A percentile compares a stretch with the other conserved stretches of the same genome.
phyloP scores from a whole-genome alignment of 371 early-diverging fungal species.

The Polyrhizophydium stewartii region DNA sequence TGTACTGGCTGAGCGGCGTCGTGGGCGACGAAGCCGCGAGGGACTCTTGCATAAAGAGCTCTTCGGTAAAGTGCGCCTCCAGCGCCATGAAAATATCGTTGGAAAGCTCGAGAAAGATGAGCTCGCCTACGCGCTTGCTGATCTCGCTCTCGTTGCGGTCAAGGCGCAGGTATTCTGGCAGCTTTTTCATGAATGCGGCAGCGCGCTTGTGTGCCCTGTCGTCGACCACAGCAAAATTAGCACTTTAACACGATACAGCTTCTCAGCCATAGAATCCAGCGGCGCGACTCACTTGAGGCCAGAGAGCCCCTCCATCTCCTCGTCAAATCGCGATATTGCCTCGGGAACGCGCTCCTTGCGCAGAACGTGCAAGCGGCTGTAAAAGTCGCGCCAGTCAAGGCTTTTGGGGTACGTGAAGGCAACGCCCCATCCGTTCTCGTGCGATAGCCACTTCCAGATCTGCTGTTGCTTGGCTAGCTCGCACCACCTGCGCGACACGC shows the following conservation, averaged over 20 bases:
- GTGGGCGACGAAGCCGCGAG: not conserved
- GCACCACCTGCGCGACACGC: slow-evolving; percentile 3
- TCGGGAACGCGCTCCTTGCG: not conserved
- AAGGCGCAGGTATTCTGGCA: slow-evolving; percentile 7
- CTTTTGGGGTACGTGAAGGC: slow-evolving; percentile 5
- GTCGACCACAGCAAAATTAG: not conserved
- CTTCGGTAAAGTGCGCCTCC: slow-evolving; percentile 3
- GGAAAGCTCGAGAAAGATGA: slow-evolving; percentile 7
- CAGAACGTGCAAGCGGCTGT: not conserved
- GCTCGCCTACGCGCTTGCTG: not conserved
- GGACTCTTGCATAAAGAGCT: not conserved
- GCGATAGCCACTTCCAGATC: slow-evolving; percentile 10
- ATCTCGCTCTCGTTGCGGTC: not conserved
- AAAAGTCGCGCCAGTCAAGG: slow-evolving; percentile 8
- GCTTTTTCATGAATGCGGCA: slow-evolving; percentile 4
- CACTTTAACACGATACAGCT: too few species aligned
- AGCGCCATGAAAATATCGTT: slow-evolving; percentile 9
- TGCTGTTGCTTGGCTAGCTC: not conserved
- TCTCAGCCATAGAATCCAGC: not conserved
- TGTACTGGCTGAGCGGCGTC: not conserved
- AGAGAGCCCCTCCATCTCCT: not conserved
- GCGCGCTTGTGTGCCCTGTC: slow-evolving; percentile 9
- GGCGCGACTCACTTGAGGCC: slow-evolving; percentile 6
- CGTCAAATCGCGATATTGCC: not conserved
- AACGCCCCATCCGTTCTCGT: slow-evolving; percentile 8